phyloP scores from a whole-genome alignment of 345 rosid species.

The Durio zibethinus region DNA sequence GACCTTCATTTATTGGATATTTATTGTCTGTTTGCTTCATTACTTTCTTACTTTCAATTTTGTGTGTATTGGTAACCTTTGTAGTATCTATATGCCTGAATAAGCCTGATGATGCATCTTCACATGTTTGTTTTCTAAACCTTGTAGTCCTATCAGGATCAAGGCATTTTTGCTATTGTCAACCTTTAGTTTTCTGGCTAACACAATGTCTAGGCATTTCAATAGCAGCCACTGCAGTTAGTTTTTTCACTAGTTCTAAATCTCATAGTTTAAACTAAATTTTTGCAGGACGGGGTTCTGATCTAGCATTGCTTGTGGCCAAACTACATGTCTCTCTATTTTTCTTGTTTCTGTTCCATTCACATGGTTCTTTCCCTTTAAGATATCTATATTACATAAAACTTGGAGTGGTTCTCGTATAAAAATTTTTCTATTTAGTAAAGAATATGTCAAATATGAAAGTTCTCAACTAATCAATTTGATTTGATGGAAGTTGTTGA shows the following conservation, averaged over 20 bases:
- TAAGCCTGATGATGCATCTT: background rate
- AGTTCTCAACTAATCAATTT: background rate
- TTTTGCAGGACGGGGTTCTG: background rate
- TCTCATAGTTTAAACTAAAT: background rate
- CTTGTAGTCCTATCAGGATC: background rate
- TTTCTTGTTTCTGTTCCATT: background rate
- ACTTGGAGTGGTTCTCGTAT: background rate
- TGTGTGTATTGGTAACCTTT: background rate
- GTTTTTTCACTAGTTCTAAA: background rate
- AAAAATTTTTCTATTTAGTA: background rate
- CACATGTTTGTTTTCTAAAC: background rate
- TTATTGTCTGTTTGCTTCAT: background rate
- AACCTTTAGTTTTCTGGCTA: background rate
- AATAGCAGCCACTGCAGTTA: background rate
- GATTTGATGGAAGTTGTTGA: background rate
- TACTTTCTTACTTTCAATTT: background rate
- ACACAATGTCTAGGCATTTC: background rate
- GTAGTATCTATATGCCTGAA: background rate
- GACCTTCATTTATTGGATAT: conserved; percentile 20
- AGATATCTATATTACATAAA: background rate
- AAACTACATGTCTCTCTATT: background rate
- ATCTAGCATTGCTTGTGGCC: background rate
- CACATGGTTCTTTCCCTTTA: background rate
- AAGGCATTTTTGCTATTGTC: background rate
- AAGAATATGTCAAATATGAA: background rate